Evolutionary conservation across 1,284 basidiomycete genomes (phyloP), one percentile per base, ranked within the genome.

Genomic region (Hortiboletus rubellus): DNA sequence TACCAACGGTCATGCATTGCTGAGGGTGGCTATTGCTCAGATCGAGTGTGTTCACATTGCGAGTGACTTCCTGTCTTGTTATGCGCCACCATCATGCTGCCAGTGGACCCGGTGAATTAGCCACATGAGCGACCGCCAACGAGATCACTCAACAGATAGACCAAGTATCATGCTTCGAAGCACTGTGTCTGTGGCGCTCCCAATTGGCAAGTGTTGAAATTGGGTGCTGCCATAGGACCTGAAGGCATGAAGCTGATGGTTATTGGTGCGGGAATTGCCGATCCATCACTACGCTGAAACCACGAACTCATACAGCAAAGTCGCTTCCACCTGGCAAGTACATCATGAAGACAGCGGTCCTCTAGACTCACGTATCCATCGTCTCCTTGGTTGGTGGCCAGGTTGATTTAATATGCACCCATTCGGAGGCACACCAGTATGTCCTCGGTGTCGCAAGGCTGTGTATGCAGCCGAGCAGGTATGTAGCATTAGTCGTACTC

Each of bases 391-490:
- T 63, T 11, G 41, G 33, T 24, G 52, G 15, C 44, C 40, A 55
- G 58, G 52, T 52, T 46, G 42, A 42, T 36, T 18, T 37, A 31
- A 46, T 44, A 87, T 87, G 85, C 83, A 84, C 72, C 82, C 84
- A 0, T 89, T 85, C 62, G 85, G 84, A 62, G 84, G 83, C 40
- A 82, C 82, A 7, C 81, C 85, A 36, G 72, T 78, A 55, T 91
- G 88, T 66, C 85, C 87, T 27, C 74, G 81, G 68, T 91, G 89
- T 72, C 72, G 70, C 60, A 87, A 85, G 70, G 72, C 81, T 1
- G 90, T 92, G 24, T 92, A 92, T 72, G 87, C 87, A 60, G 90
- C 90, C 57, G 89, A 92, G 71, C 89, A 91, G 81, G 89, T 85
- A 59, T 61, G 81, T 60, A 46, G 18, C 51, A 46, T 31, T 54